These are phyloP conservation scores for Naumovozyma baii DNA, from an alignment of 805 yeast genomes.

Conservation along the genomic window DNA sequence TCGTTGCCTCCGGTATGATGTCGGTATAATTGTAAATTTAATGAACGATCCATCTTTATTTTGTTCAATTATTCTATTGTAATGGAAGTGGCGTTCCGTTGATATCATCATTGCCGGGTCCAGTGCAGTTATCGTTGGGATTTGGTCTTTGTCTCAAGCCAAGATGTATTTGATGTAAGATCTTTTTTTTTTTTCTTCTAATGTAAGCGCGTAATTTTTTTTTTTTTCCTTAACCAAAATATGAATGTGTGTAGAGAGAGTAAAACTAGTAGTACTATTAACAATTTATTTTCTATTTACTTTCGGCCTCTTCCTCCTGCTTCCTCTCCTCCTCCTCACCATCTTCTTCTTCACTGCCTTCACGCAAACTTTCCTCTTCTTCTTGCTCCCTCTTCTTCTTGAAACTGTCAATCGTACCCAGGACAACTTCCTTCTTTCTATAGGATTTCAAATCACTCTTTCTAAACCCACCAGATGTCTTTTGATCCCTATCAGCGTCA, in stretches of 20 bases:
- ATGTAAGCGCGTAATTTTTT: no score
- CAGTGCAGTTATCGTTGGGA: no score
- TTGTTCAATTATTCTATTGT: slow-evolving; percentile 5
- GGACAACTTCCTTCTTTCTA: slow-evolving; percentile 60
- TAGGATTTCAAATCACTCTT: slow-evolving; percentile 33
- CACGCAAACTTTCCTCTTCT: slow-evolving; percentile 7
- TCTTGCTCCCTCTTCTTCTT: slow-evolving; percentile 29
- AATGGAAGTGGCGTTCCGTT: slow-evolving; percentile 1
- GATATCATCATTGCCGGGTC: no score
- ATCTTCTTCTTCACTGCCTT: slow-evolving; percentile 3
- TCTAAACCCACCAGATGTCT: slow-evolving; percentile 40
- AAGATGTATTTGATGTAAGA: background rate
- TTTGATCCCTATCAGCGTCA: slow-evolving; percentile 34
- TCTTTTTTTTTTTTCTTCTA: background rate
- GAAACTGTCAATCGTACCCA: slow-evolving; percentile 45
- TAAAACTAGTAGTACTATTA: no score
- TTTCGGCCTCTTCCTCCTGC: slow-evolving; percentile 2
- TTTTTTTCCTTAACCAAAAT: no score
- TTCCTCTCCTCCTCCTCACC: background rate
- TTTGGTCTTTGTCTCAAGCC: no score
- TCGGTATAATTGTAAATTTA: slow-evolving; percentile 10
- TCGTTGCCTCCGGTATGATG: no score
- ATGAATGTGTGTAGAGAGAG: no score
- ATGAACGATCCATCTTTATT: slow-evolving; percentile 5
- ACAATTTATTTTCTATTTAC: background rate